These are phyloP conservation scores for Xylaria venustula DNA, from an alignment of 495 filamentous ascomycete genomes.

Conservation along the genomic window DNA sequence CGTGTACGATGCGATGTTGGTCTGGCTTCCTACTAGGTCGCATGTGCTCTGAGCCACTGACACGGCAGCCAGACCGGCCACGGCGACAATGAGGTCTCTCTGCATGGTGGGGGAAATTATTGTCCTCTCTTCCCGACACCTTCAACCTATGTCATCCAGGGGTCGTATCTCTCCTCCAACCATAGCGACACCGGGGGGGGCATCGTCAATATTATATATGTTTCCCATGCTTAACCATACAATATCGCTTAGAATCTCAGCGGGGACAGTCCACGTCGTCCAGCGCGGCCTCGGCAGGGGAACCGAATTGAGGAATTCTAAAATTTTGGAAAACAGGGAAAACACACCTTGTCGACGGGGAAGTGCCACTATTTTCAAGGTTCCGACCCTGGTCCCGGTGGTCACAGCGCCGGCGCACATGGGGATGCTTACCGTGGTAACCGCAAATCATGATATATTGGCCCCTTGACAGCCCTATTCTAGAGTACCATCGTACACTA, in stretches of 20 bases:
- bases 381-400: background rate
- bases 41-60: conserved; percentile 18
- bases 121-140: background rate
- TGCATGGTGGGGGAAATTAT: conserved; percentile 5
- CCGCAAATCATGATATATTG: no score
- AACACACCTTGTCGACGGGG: background rate
- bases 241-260: background rate
- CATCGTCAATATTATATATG: background rate
- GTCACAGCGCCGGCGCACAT: background rate
- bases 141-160: background rate
- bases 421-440: no score
- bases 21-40: conserved; percentile 17
- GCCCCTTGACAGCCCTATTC: no score
- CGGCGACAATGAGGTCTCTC: background rate
- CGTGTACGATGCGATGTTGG: conserved; percentile 18
- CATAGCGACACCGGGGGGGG: background rate
- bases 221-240: background rate
- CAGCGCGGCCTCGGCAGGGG: background rate
- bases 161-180: background rate
- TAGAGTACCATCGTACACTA: no score
- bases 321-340: no score
- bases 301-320: no score
- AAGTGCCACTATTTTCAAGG: background rate
- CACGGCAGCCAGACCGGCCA: conserved; percentile 1
- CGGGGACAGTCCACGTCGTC: background rate